Percentiles rank a stretch among this genome's conserved stretches.
Evolutionary conservation across 257 asterid species (phyloP).

Genomic region (Nicotiana tabacum): DNA sequence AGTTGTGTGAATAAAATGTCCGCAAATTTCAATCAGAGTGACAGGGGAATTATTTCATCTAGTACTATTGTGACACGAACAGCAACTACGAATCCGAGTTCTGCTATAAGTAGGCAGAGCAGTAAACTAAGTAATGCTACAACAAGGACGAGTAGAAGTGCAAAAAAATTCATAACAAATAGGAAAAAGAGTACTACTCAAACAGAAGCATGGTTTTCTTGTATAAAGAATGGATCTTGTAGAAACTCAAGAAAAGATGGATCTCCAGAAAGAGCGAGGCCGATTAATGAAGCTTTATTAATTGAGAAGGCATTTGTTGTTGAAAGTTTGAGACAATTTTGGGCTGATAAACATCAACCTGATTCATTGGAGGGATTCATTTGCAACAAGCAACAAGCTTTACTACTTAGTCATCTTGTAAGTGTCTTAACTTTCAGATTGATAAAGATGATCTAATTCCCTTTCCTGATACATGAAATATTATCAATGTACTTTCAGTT

Average conservation of each 20-base stretch:
- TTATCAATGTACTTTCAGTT: too few species aligned
- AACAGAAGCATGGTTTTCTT: conserved; percentile 53
- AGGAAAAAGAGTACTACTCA: conserved; percentile 34
- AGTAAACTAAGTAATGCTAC: conserved; percentile 30
- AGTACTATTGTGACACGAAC: conserved; percentile 13
- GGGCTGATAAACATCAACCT: conserved; percentile 87
- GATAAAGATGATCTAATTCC: neutral
- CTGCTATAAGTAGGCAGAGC: conserved; percentile 45
- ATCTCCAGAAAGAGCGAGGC: conserved; percentile 52
- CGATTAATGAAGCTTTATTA: conserved; percentile 53
- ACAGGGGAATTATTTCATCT: conserved; percentile 10
- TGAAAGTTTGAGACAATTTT: conserved; percentile 61
- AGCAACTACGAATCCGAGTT: conserved; percentile 19
- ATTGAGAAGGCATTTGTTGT: conserved; percentile 66
- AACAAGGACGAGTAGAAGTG: conserved; percentile 46
- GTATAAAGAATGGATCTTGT: conserved; percentile 69
- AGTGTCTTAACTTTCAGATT: conserved; percentile 2
- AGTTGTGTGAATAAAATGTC: neutral
- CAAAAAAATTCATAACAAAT: conserved; percentile 40
- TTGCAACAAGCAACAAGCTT: conserved; percentile 71
- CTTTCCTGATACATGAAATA: neutral
- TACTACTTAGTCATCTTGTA: conserved; percentile 53
- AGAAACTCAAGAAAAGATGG: conserved; percentile 22
- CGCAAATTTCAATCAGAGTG: neutral
- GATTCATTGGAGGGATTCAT: conserved; percentile 48